Base-by-base conservation (phyloP, 306 rosid species). In the Cyamopsis tetragonoloba region DNA sequence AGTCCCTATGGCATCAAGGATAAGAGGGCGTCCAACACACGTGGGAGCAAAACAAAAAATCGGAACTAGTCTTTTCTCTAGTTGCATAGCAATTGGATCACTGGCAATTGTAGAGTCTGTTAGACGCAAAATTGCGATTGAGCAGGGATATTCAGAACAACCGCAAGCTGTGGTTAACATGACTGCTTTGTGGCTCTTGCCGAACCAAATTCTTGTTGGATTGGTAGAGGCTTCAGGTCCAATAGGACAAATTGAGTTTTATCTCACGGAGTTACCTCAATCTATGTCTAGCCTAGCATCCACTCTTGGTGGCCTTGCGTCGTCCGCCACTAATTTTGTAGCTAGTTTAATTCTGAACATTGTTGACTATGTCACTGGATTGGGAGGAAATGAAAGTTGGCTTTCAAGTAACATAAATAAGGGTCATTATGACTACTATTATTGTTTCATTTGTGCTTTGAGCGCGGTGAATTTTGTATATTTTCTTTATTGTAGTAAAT, bases 341-440 rank as follows among this genome's bases (percentile, higher is more conserved):
- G 62, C 79, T 44, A 66, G 74, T 47, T 46, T 57, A 5, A 19
- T 74, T 57, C 35, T 74, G 35, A 74, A 55, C 32, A 7, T 19
- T 66, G 74, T 74, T 35, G 69, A 74, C 15, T 46, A 7, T 38
- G 69, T 74, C 18, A 66, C 55, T 18, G 37, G 74, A 66, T 17
- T 35, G 0, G 50, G 54, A 14, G 74, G 74, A 11, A 49, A 66
- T 12, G 74, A 34, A 4, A 66, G 69, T 26, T 74, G 79, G 74
- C 0, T 74, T 35, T 74, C 79, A 57, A 74, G 74, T 44, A 74
- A 74, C 79, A 74, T 74, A 10, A 74, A 74, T 41, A 74, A 74
- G 79, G 79, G 67, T 14, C 79, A 74, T 7, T 74, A 65, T 43
- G 73, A 74, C n/a, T 55, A 55, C 72, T 73, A 74, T 17, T 65